These are phyloP conservation scores for Botryotinia calthae DNA, from an alignment of 2,329 filamentous ascomycete species.

Conservation along the genomic window DNA sequence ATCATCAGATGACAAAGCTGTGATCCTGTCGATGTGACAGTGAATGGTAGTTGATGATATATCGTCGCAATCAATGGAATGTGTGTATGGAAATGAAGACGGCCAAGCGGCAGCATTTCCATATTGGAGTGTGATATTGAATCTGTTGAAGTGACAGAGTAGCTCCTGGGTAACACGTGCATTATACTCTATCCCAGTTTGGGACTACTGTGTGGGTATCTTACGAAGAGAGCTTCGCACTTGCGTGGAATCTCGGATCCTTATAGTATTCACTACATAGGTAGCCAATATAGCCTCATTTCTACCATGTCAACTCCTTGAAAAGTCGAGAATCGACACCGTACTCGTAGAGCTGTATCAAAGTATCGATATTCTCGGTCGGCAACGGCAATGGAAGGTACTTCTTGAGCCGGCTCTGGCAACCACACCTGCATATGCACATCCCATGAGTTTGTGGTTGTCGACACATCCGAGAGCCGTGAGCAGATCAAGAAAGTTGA, in stretches of 20 bases:
- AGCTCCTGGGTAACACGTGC: background rate
- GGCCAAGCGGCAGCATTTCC: background rate
- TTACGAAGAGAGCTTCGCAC: background rate
- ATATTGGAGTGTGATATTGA: background rate
- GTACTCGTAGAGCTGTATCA: constrained; percentile 34
- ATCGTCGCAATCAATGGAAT: background rate
- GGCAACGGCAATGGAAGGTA: constrained; percentile 37
- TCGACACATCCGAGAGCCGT: background rate
- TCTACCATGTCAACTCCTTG: constrained; percentile 13
- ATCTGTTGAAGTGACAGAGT: background rate
- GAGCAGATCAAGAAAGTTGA: background rate
- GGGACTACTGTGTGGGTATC: background rate
- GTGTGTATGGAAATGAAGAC: background rate
- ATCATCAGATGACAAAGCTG: background rate
- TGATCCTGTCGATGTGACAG: background rate
- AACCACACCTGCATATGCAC: background rate
- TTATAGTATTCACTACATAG: too few species aligned
- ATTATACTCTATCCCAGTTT: background rate
- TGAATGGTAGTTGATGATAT: background rate
- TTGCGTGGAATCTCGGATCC: too few species aligned
- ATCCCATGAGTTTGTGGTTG: background rate
- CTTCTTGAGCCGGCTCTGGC: background rate
- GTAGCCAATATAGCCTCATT: too few species aligned
- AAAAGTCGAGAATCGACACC: constrained; percentile 35
- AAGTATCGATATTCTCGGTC: background rate